Evolutionary conservation across 2,329 filamentous ascomycete species (phyloP).

Genomic region (Alternaria sp.): DNA sequence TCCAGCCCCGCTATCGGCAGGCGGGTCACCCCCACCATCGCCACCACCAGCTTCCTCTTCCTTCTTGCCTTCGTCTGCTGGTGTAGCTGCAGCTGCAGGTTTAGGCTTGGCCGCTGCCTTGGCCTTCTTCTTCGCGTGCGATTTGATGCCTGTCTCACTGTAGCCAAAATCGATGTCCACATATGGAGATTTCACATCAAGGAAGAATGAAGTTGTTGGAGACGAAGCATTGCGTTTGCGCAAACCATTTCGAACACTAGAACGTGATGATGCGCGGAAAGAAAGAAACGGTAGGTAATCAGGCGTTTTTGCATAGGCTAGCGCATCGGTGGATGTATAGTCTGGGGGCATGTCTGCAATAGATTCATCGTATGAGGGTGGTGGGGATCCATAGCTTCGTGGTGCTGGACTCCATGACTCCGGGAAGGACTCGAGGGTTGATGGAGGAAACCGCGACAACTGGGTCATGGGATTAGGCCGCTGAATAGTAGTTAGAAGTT

Average conservation of each 20-base stretch:
- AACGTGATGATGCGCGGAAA: conserved; percentile 40
- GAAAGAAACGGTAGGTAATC: conserved; percentile 41
- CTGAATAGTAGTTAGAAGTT: conserved; percentile 34
- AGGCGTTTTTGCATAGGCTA: conserved; percentile 47
- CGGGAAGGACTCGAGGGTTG: conserved; percentile 25
- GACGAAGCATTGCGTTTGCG: conserved; percentile 38
- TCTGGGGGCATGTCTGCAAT: conserved; percentile 53
- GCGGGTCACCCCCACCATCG: conserved; percentile 43
- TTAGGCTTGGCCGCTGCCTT: conserved; percentile 42
- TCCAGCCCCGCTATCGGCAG: conserved; percentile 44
- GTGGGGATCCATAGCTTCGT: conserved; percentile 31
- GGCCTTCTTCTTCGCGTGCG: conserved; percentile 62
- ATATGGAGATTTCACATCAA: conserved; percentile 42
- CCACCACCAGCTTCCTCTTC: conserved; percentile 51
- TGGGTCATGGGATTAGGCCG: conserved; percentile 30
- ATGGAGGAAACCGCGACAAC: conserved; percentile 21
- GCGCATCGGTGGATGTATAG: conserved; percentile 52
- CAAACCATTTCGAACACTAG: conserved; percentile 36
- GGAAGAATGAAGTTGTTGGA: conserved; percentile 34
- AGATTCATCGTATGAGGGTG: conserved; percentile 54
- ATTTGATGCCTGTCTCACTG: conserved; percentile 57
- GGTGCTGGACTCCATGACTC: conserved; percentile 34
- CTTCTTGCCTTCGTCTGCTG: conserved; percentile 57
- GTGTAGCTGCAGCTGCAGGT: conserved; percentile 24
- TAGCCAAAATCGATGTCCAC: conserved; percentile 64